Evolutionary conservation across 176 grass and related monocot genomes (phyloP), one percentile per base, ranked within the genome.

Genomic region (Avena atlantica): DNA sequence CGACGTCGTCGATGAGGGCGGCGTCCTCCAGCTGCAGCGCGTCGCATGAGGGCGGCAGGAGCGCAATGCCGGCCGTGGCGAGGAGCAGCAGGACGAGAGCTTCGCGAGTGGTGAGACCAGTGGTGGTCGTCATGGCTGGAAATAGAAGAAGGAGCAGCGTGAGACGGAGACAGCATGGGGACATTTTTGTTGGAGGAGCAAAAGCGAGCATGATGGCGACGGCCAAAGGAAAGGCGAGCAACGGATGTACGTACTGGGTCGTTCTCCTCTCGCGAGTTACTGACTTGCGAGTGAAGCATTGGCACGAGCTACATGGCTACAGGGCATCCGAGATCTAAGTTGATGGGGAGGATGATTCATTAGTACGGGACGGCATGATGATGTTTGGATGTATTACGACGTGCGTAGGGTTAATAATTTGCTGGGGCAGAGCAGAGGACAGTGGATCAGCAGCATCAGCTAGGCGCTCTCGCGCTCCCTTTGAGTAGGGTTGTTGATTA

Each of bases 1-100:
- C 85, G 64, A 98, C 87, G 71, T 86, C 86, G 77, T 98, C 97
- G 49, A 98, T 63, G 72, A 94, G 23, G 20, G 79, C 83, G 1
- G 94, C 61, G 67, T 94, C 88, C 74, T 93, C 78, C 82, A 87
- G 85, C 85, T 93, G 60, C 65, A 85, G 67, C 37, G 76, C 63
- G 21, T 11, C 1, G 84, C 76, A 70, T 42, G 68, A 20, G 27
- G 10, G 64, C 56, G 81, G 64, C 3, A 67, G 49, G 2, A 80
- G 75, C 75, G 75, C 85, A 27, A 72, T 53, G 70, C 45, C 61
- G 40, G 78, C 48, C 62, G 66, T 11, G 51, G 69, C 42, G 29
- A 85, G 49, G 19, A 76, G 74, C 48, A 40, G 76, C 52, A 79
- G 66, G 5, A 84, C 45, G 10, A 50, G 8, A 34, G 51, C 78